Conservation (phyloP, 495 filamentous ascomycete genomes). For the Lasiosphaeris hirsuta region DNA sequence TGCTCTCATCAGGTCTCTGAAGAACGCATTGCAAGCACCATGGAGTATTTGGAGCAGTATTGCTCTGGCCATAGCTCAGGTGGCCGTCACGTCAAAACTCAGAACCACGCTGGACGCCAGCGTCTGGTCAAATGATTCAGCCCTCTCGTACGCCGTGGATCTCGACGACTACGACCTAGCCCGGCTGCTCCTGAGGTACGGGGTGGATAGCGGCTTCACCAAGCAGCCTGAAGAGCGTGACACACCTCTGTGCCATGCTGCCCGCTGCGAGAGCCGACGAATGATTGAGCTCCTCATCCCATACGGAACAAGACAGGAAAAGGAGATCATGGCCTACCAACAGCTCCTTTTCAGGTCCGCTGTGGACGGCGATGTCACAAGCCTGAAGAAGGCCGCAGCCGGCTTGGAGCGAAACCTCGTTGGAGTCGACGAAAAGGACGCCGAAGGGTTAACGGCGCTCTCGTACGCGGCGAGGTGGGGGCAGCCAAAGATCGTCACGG, state of each 20-base stretch:
- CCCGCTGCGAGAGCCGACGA: background rate
- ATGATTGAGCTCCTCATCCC: background rate
- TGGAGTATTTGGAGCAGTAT: slow-evolving; percentile 1
- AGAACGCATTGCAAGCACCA: background rate
- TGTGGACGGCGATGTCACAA: background rate
- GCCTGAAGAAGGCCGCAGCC: background rate
- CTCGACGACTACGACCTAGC: slow-evolving; percentile 1
- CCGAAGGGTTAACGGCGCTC: background rate
- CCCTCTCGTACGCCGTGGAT: background rate
- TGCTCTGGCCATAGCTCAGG: background rate
- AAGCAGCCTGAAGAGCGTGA: background rate
- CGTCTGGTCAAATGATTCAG: background rate
- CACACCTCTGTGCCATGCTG: background rate
- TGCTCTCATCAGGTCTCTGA: background rate
- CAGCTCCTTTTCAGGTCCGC: background rate
- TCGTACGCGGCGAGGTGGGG: background rate
- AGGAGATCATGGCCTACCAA: background rate
- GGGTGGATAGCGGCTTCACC: background rate
- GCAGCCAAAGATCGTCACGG: no score
- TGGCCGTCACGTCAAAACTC: background rate
- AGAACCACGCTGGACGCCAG: background rate
- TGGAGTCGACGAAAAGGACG: background rate
- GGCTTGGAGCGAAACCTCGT: background rate
- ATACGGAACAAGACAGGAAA: background rate
- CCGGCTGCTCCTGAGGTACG: background rate